Base-by-base conservation (phyloP, 2,329 filamentous ascomycete species). In the Rhynchosporium graminicola region DNA sequence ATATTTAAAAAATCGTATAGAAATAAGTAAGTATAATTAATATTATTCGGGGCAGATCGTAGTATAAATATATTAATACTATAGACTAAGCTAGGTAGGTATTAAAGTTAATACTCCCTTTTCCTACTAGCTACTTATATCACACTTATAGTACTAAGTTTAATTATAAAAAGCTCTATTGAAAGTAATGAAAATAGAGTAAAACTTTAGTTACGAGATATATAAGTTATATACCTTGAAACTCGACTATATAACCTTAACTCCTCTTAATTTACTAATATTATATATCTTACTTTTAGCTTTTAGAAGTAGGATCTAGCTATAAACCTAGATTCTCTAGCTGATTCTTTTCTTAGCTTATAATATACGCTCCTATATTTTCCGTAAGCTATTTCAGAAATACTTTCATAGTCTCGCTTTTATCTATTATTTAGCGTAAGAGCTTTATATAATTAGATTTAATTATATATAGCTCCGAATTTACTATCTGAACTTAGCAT, bases 401-500 rank as follows among this genome's bases (percentile, higher is more conserved):
- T 50, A 28, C 47, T 50, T 50, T 50, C 47, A 50, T 12, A 33
- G 28, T 50, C 28, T 50, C 28, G 47, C 28, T 13, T 12, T 31
- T 50, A 50, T 50, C 28, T 12, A 50, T 26, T 28, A 12, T 50
- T 12, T 12, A 50, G 28, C 47, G 28, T 12, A 50, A 12, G 28
- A 50, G 47, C 47, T 50, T 26, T 28, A 5, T 50, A 50, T 50
- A 12, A 12, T 50, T 50, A 3, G 28, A 50, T 33, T 50, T 50
- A 28, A 50, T 50, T n/a, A 12, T 50, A 12, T 50, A 50, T 12
- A 50, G 47, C 47, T 50, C 28, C 28, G 47, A 50, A 50, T 50
- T 50, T 33, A 12, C 28, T 12, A 12, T 50, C 28, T 50, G 47
- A 50, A 50, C 31, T 12, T 50, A 12, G 12, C 47, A 26, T 50